Base-by-base conservation (phyloP, 1,139 yeast species). In the Williopsis jadinii region DNA sequence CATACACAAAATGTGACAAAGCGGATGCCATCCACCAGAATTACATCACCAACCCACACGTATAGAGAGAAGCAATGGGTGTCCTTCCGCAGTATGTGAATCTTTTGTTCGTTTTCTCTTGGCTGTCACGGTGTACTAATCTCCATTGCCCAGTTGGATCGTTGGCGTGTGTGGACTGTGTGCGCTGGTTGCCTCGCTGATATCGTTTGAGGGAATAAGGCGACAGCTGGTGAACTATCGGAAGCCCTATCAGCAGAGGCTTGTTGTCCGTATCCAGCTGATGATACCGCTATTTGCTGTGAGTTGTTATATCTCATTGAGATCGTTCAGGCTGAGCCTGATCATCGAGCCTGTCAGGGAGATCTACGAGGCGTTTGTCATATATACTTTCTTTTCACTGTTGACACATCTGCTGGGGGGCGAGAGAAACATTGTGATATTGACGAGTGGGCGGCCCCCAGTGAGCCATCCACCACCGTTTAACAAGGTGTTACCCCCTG, bases 351-450 rank as follows among this genome's bases (percentile, higher is more conserved):
- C 97, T 0, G 54, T 84, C 1, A 69, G 95, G 41, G 98, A 92
- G 57, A 78, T 90, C 1, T 92, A 92, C 61, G 99, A 94, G 62
- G 96, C 97, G 0, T 86, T 94, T 63, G 97, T 90, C 35, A 85
- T 92, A 35, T 94, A 92, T 60, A 88, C 97, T 3, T 92, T 92
- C 61, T 90, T 86, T 64, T 75, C 92, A 24, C 68, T 90, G 32
- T 67, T 94, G 42, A 87, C 95, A 1, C 77, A 81, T 47, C 75
- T 87, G 68, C 71, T 92, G 11, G 97, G 97, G 0, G 99, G 98
- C 27, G 98, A 92, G 59, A 67, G 95, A 38, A 78, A 77, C 49
- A 87, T 92, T 32, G 82, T 92, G 30, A 76, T 85, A 39, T 65
- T 69, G 50, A 73, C 92, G 9, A 75, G 85, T 42, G 94, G 95